phyloP scores from a whole-genome alignment of 495 filamentous ascomycete genomes.

The Podospora anserina region DNA sequence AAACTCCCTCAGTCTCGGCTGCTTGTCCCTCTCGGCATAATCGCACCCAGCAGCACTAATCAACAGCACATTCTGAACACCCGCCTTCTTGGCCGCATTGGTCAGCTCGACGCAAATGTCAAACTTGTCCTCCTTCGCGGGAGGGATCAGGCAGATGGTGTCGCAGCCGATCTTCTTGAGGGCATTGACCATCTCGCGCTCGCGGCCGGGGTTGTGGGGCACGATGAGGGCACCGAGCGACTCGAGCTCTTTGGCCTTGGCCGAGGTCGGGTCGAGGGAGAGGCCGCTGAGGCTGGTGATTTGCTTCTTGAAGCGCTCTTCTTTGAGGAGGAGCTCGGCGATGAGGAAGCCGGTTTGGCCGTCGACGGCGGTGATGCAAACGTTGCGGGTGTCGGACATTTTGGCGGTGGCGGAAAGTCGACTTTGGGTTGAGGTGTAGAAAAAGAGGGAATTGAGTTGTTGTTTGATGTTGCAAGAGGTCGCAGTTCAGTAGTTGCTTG shows the following conservation, averaged over 20 bases:
- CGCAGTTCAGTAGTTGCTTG: no score
- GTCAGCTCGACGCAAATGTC: conserved; percentile 50
- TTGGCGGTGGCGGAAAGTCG: background rate
- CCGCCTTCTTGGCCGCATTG: conserved; percentile 48
- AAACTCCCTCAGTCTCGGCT: conserved; percentile 54
- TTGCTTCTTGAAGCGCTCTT: conserved; percentile 41
- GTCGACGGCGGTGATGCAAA: conserved; percentile 53
- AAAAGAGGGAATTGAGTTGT: background rate
- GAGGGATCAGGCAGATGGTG: conserved; percentile 54
- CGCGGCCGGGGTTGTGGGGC: conserved; percentile 42
- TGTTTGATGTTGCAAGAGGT: background rate
- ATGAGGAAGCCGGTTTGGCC: conserved; percentile 56
- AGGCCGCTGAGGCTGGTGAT: conserved; percentile 43
- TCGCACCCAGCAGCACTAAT: conserved; percentile 55
- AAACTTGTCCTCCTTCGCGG: conserved; percentile 46
- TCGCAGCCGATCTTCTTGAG: conserved; percentile 47
- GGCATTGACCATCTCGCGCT: conserved; percentile 35
- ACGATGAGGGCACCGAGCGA: conserved; percentile 52
- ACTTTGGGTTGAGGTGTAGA: background rate
- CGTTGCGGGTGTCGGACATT: conserved; percentile 39
- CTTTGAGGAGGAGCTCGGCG: conserved; percentile 51
- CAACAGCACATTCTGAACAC: conserved; percentile 50
- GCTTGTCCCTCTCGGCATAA: conserved; percentile 49
- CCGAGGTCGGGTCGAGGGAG: conserved; percentile 44
- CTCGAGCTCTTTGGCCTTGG: conserved; percentile 53